Base-by-base conservation (phyloP, 768 basidiomycete species). In the Pleurotus ostreatus region DNA sequence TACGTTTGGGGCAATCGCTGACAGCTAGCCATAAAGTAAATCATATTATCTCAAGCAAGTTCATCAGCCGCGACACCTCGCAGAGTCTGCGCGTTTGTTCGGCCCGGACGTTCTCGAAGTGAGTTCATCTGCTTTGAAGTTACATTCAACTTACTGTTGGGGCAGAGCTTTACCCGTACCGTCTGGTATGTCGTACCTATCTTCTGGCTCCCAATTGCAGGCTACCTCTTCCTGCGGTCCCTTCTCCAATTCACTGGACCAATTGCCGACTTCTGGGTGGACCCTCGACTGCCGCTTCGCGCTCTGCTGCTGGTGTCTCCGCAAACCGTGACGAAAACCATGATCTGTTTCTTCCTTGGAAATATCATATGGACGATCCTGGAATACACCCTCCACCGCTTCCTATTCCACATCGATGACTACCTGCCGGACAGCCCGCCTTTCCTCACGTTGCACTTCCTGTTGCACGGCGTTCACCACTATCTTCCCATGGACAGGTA, bases 401-500 rank as follows among this genome's bases (percentile, higher is more conserved):
- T 98, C 83, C 74, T 99, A 49, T 99, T 99, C 84, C 97, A 99
- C 70, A 74, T 99, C 63, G 97, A 99, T 66, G 78, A 84, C 7
- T 70, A 78, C 65, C 81, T 99, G 18, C 97, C 97, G 2, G 97
- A 99, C 70, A 78, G 74, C 56, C 87, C 88, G 4, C 72, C 74
- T 51, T 91, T 88, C 71, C 77, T 98, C 65, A 84, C 85, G 43
- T 67, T 98, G 22, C 97, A 99, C 68, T 99, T 99, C 74, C 68
- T 92, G 64, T 76, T 92, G 67, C 97, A 98, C 66, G 97, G 97
- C 13, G 85, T 99, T 37, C 97, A 99, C 67, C 97, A 99, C 70
- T 99, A 95, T 66, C 76, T 99, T 60, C 97, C 94, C 13, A 97
- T 98, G 94, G 94, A 97, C 66, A 78, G 85, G 89, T 92, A 65